Evolutionary conservation across 2,329 filamentous ascomycete species (phyloP), one percentile per base, ranked within the genome.

Genomic region (Cordyceps fumosorosea): DNA sequence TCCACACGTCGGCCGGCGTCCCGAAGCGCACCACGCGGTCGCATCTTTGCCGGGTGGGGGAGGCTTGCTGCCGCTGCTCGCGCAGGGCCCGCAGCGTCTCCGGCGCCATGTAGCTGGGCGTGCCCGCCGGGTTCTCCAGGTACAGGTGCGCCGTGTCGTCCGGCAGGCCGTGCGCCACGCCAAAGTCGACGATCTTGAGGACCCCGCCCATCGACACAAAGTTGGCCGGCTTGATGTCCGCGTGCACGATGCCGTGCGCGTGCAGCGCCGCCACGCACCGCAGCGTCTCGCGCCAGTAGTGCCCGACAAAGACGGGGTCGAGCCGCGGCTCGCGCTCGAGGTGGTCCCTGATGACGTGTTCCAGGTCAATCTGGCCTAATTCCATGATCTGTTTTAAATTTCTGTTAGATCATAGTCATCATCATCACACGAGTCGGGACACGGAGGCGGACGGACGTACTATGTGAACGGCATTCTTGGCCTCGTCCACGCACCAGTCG

Each of bases 271-370:
- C 83, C 2, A 96, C 86, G 71, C 91, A 96, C 72, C 93, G 89
- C n/a, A 96, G 86, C 91, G 96, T 96, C 75, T 96, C 92, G 73
- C 91, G 91, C 91, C 91, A 96, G 77, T 93, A 93, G 76, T 89
- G 91, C 24, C 91, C 51, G 32, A 34, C 57, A 45, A 60, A 60
- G 26, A 44, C 48, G 20, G 48, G 10, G 47, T 59, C 56, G n/a
- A 59, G 37, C 10, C 11, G n/a, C 1, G 12, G 5, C 8, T 44
- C 22, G 16, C 34, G 32, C 45, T 50, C 45, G 7, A 40, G 11
- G 12, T 29, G 56, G 11, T 52, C 18, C 26, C 29, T 42, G 29
- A 59, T 51, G 47, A 42, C n/a, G 32, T 18, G 11, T n/a, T 59
- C 48, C 14, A 59, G 22, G 18, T 59, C 56, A 29, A 59, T 40